Percentiles rank a stretch among this genome's conserved stretches.
phyloP scores from a whole-genome alignment of 2,329 filamentous ascomycete genomes.

The Scopulariopsis brevicaulis region DNA sequence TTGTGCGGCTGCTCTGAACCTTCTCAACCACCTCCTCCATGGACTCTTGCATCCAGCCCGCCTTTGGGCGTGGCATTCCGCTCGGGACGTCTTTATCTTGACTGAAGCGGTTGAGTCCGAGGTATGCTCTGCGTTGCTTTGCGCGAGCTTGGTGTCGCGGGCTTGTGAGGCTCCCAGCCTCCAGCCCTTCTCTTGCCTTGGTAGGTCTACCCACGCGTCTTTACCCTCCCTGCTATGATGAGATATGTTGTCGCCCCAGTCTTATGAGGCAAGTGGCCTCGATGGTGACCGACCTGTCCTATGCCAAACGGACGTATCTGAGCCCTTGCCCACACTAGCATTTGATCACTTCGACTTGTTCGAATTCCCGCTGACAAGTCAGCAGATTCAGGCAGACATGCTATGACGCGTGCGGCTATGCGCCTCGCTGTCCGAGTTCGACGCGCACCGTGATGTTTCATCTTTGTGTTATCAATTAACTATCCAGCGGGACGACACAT shows the following conservation, averaged over 20 bases:
- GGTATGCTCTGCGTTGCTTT: background rate
- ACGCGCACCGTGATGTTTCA: background rate
- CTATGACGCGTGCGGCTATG: background rate
- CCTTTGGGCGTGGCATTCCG: background rate
- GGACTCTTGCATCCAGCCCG: background rate
- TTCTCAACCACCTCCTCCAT: background rate
- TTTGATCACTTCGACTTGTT: background rate
- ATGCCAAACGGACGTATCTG: conserved; percentile 45
- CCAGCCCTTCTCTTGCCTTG: background rate
- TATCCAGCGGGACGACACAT: conserved; percentile 25
- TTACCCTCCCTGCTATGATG: conserved; percentile 21
- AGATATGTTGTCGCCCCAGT: conserved; percentile 37
- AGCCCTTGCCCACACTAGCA: conserved; percentile 11
- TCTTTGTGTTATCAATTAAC: conserved; percentile 34
- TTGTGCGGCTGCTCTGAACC: background rate
- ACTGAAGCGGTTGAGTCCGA: background rate
- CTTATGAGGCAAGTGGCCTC: conserved; percentile 36
- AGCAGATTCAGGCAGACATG: background rate
- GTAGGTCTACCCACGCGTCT: background rate
- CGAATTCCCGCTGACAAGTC: background rate
- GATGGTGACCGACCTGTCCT: conserved; percentile 40
- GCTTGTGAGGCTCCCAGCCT: background rate
- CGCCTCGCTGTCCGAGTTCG: background rate
- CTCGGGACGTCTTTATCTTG: background rate
- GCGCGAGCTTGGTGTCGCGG: background rate